Base-by-base conservation (phyloP, 2,329 filamentous ascomycete genomes). In the Apiospora phragmitis region DNA sequence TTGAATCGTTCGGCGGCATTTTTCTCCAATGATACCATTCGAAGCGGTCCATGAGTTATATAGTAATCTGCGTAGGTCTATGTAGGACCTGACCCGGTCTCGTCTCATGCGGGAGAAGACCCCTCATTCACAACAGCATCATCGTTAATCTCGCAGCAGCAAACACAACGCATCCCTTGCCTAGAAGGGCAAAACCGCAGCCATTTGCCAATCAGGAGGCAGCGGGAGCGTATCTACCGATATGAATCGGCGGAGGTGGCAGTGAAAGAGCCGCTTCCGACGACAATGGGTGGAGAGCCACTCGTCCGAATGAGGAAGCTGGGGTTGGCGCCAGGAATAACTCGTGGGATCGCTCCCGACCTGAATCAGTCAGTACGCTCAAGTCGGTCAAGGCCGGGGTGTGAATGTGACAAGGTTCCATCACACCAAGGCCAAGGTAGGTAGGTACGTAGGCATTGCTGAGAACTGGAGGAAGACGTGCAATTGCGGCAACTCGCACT, bases 401-500 rank as follows among this genome's bases (percentile, higher is more conserved):
- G 18, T 65, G 21, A 12, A 18, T 6, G 26, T 29, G 4, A 14
- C 14, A 43, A 42, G n/a, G n/a, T 21, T 21, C 11, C 21, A 11
- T 42, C 62, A 41, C 35, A n/a, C 11, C 12, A 66, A 66, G n/a
- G 24, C 41, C 9, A 24, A 7, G 14, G 12, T n/a, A n/a, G n/a
- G n/a, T n/a, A n/a, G n/a, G n/a, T n/a, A n/a, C n/a, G n/a, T n/a
- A 41, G 18, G 29, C 16, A 59, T 21, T 9, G 29, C 29, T 18
- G 18, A 5, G 21, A 14, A 14, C 24, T 21, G 32, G 55, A 38
- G 29, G 2, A 38, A 62, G 49, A 21, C 32, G 29, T 62, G 32
- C 32, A 62, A 38, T 62, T 62, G 55, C 55, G 55, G 55, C 55
- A 62, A 62, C 55, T n/a, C 55, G 55, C 55, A 38, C 32, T 62